phyloP scores from a whole-genome alignment of 768 basidiomycete genomes.

The Boletus reticuloceps region DNA sequence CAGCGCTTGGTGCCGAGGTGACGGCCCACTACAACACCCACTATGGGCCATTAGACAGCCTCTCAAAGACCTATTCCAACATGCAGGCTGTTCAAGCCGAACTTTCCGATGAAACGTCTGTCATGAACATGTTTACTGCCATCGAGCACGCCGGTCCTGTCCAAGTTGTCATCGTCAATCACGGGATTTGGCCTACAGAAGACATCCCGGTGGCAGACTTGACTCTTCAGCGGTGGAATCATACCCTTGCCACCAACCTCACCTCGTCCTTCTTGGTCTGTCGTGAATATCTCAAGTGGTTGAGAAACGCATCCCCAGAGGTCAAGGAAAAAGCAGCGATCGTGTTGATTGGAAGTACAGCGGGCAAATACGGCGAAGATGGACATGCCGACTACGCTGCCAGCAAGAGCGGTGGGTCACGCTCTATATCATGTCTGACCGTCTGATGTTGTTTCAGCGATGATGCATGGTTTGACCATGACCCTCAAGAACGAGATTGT shows the following conservation, averaged over 20 bases:
- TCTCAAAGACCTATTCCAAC: slow-evolving; percentile 36
- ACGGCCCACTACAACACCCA: slow-evolving; percentile 71
- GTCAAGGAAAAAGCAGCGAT: slow-evolving; percentile 56
- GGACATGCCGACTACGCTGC: slow-evolving; percentile 66
- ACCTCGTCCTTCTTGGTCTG: slow-evolving; percentile 66
- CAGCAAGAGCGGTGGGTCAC: slow-evolving; percentile 57
- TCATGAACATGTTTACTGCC: slow-evolving; percentile 46
- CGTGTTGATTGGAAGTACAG: slow-evolving; percentile 65
- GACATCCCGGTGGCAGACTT: slow-evolving; percentile 53
- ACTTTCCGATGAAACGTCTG: slow-evolving; percentile 55
- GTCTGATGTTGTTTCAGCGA: slow-evolving; percentile 36
- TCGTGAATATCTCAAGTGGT: slow-evolving; percentile 53
- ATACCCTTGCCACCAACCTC: slow-evolving; percentile 59
- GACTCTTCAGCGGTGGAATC: slow-evolving; percentile 61
- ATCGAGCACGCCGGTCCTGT: slow-evolving; percentile 44
- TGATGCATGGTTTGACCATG: slow-evolving; percentile 71
- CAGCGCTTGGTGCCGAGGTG: slow-evolving; percentile 70
- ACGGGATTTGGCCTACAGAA: slow-evolving; percentile 49
- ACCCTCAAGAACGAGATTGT: slow-evolving; percentile 81
- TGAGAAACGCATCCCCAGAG: slow-evolving; percentile 38
- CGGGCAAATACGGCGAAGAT: slow-evolving; percentile 72
- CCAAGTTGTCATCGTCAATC: slow-evolving; percentile 60
- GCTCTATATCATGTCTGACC: not conserved
- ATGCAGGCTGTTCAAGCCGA: slow-evolving; percentile 50
- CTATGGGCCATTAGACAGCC: slow-evolving; percentile 37